These are phyloP conservation scores for Phytophthora quininea DNA, from an alignment of 352 stramenopile genomes.

Conservation along the genomic window DNA sequence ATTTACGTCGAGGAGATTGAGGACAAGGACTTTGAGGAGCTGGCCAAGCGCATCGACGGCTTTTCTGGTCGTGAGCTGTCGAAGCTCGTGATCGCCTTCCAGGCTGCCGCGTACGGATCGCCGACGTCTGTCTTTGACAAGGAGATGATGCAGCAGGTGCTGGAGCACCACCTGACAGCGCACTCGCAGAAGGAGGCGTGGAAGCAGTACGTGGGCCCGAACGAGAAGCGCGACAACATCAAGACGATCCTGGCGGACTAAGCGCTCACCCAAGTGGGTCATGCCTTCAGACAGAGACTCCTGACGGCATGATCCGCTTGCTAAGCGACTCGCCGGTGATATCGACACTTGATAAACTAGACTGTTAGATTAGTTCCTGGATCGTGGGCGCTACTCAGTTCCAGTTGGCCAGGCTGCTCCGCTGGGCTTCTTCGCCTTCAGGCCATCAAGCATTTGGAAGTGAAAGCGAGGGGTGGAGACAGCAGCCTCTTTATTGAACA, in stretches of 20 bases:
- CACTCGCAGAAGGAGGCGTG: conserved; percentile 95
- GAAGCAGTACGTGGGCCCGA: conserved; percentile 82
- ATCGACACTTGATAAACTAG: conserved; percentile 71
- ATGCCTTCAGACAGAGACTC: conserved; percentile 5
- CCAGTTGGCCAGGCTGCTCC: conserved; percentile 38
- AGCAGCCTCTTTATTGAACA: conserved; percentile 43
- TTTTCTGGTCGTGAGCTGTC: conserved; percentile 99
- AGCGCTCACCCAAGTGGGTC: conserved; percentile 16
- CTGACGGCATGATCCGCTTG: conserved; percentile 8
- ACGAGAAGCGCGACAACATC: conserved; percentile 53
- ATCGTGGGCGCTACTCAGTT: conserved; percentile 83
- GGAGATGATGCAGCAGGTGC: conserved; percentile 93
- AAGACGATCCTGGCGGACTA: conserved; percentile 63
- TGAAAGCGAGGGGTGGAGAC: conserved; percentile 1
- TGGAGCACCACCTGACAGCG: conserved; percentile 93
- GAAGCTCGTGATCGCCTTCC: conserved; percentile 99
- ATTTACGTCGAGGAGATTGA: conserved; percentile 93
- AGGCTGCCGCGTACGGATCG: conserved; percentile 97
- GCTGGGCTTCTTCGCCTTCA: conserved; percentile 9
- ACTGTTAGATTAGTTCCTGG: conserved; percentile 81
- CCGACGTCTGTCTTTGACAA: conserved; percentile 93
- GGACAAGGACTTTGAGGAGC: conserved; percentile 91
- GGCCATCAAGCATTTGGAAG: not conserved
- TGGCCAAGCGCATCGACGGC: conserved; percentile 94
- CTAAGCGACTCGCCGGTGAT: conserved; percentile 23